phyloP scores from a whole-genome alignment of 441 rosid species.

The Erodium texanum region DNA sequence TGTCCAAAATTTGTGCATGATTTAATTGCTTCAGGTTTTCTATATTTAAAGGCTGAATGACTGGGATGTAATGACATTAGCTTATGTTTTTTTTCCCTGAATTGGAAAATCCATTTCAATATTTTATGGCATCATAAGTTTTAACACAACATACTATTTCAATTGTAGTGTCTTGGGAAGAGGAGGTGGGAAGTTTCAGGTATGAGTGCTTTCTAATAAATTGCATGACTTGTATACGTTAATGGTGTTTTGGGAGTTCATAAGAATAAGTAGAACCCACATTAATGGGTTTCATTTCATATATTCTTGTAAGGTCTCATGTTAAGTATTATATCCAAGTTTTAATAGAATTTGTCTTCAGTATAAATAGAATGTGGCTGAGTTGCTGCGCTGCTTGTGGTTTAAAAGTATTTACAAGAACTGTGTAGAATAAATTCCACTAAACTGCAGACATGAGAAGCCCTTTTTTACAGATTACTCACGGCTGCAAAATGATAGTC shows the following conservation, averaged over 20 bases:
- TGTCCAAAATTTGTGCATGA: background rate
- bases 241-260: background rate
- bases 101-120: constrained; percentile 12
- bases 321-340: no score
- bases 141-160: constrained; percentile 17
- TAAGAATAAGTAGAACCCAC: no score
- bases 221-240: background rate
- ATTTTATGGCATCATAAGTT: background rate
- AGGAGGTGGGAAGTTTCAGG: constrained; percentile 43
- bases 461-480: constrained; percentile 34
- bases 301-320: no score
- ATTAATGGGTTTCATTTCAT: no score
- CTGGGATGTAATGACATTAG: background rate
- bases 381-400: background rate
- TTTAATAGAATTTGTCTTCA: background rate
- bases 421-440: background rate
- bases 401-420: background rate
- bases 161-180: constrained; percentile 68
- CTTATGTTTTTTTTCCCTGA: constrained; percentile 8
- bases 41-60: background rate
- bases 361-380: background rate
- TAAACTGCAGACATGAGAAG: background rate
- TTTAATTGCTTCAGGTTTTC: background rate
- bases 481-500: constrained; percentile 36
- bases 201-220: constrained; percentile 22